Percentiles rank a stretch among this genome's conserved stretches.
phyloP scores from a whole-genome alignment of 768 basidiomycete genomes.

The Stropharia rugosoannulata region DNA sequence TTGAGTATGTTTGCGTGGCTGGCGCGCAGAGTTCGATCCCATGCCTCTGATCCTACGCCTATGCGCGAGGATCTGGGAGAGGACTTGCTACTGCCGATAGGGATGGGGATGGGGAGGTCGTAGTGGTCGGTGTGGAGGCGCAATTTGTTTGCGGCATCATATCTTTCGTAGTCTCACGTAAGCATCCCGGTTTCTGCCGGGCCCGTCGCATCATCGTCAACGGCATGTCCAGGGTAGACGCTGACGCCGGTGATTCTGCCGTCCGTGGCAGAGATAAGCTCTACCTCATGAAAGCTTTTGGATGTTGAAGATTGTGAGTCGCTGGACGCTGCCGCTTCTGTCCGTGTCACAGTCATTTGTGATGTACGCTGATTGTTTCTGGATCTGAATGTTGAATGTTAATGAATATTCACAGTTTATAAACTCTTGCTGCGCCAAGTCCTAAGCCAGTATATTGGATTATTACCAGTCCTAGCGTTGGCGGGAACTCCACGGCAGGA shows the following conservation, averaged over 20 bases:
- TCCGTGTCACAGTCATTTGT: no score
- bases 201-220: no score
- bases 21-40: constrained; percentile 41
- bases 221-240: constrained; percentile 35
- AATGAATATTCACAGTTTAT: no score
- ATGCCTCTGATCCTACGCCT: constrained; percentile 63
- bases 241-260: constrained; percentile 34
- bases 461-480: no score
- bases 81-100: constrained; percentile 18
- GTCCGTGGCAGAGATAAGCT: constrained; percentile 4
- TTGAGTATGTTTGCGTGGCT: constrained; percentile 24
- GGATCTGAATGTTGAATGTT: no score
- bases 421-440: no score
- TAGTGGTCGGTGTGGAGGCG: not conserved
- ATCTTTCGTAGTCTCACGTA: not conserved
- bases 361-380: no score
- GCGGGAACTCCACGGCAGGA: no score
- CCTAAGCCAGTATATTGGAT: no score
- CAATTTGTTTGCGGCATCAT: not conserved
- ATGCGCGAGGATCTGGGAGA: constrained; percentile 46
- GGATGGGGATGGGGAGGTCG: constrained; percentile 5
- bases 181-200: constrained; percentile 5
- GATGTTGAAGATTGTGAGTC: no score
- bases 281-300: no score
- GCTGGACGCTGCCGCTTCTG: no score